Evolutionary conservation across 2,329 filamentous ascomycete species (phyloP).

Genomic region (Neonectria sp.): DNA sequence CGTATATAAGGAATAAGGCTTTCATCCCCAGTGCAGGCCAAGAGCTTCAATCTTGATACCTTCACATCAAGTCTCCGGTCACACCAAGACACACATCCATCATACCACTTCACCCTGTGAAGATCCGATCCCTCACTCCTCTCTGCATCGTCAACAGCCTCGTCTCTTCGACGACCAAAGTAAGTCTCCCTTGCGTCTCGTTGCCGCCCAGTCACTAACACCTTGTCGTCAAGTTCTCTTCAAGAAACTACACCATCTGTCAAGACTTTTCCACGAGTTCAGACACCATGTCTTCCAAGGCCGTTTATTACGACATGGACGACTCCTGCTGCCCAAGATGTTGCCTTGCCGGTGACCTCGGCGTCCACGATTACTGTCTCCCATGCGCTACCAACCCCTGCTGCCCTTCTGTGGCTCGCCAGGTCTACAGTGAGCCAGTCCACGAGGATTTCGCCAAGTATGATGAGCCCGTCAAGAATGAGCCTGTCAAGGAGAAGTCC

Average conservation of each 20-base stretch:
- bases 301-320: slow-evolving; percentile 1
- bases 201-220: not conserved
- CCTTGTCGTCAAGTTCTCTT: not conserved
- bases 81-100: not conserved
- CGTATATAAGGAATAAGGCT: not conserved
- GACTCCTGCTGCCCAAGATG: slow-evolving; percentile 49
- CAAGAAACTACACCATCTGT: not conserved
- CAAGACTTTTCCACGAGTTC: not conserved
- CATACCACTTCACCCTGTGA: not conserved
- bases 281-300: slow-evolving; percentile 9
- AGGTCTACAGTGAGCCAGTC: not conserved
- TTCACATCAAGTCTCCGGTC: not conserved
- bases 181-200: not conserved
- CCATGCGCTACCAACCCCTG: slow-evolving; percentile 46
- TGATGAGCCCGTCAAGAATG: not conserved
- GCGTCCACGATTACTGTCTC: slow-evolving; percentile 52
- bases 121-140: not conserved
- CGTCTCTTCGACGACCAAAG: not conserved
- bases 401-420: slow-evolving; percentile 24
- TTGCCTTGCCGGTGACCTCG: slow-evolving; percentile 50
- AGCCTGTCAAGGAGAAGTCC: not conserved
- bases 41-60: not conserved
- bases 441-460: not conserved
- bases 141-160: not conserved
- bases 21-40: not conserved